Base-by-base conservation (phyloP, 1,284 basidiomycete species). In the Peniophora sp. region DNA sequence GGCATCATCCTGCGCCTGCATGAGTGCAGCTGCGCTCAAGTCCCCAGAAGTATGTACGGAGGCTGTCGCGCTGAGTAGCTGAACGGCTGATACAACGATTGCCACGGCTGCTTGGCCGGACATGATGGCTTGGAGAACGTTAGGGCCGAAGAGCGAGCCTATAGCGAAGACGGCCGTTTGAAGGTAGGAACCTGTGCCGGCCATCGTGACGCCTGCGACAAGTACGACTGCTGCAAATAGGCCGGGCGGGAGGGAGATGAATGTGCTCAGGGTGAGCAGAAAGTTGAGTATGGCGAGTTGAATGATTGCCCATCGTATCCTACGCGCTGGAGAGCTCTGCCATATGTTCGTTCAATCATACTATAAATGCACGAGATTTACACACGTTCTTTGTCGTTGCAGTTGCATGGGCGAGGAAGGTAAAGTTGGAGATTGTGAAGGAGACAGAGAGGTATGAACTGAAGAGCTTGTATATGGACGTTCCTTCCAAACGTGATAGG, bases 41-140 rank as follows among this genome's bases (percentile, higher is more conserved):
- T 61, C 34, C 23, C 23, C 20, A 5, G 69, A 62, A 11, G 57
- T 55, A 17, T 61, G 58, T 3, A 85, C 68, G 12, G 83, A 83
- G 3, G 76, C 68, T 0, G 71, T 61, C 3, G 85, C 74, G 53
- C 83, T 85, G 43, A 80, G 59, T n/a, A 88, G 76, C 59, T 91
- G 85, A 1, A 89, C 79, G 1, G 71, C 69, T 55, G 84, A 86
- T 50, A 91, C 80, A 2, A 75, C 79, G 3, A 91, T 85, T 0
- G 81, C 89, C 0, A 89, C 78, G 0, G 83, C 84, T 3, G 85
- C 88, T 60, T 91, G 87, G 6, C 89, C 88, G 1, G 86, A 77
- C 72, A 90, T 78, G 60, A 83, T 71, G 6, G 80, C 69, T 63
- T 89, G 86, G 53, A 91, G 75, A 6, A 79, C 79, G 11, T 71